Conservation (phyloP, 208 protist genomes). For the Crithidia bombi region DNA sequence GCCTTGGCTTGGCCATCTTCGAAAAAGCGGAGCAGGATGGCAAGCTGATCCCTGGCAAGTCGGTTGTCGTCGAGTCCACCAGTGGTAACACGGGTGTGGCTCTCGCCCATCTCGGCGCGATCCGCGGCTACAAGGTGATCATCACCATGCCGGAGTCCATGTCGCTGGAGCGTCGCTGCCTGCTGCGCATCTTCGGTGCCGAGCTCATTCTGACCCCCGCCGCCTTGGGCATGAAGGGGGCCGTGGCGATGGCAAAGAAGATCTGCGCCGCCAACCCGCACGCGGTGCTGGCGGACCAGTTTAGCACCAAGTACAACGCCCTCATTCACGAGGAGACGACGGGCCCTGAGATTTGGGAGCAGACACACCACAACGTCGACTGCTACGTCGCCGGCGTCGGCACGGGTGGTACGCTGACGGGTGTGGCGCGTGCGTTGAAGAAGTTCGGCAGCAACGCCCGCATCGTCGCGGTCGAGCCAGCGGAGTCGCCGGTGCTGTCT, state of each 20-base stretch:
- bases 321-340: conserved; percentile 91
- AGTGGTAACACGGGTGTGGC: conserved; percentile 92
- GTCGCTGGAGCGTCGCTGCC: conserved; percentile 85
- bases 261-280: conserved; percentile 74
- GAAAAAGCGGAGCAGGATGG: conserved; percentile 85
- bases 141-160: conserved; percentile 93
- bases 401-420: conserved; percentile 88
- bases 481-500: conserved; percentile 85
- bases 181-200: conserved; percentile 87
- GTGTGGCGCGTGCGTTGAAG: conserved; percentile 77
- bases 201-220: conserved; percentile 90
- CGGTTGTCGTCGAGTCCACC: conserved; percentile 88
- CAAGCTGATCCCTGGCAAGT: conserved; percentile 78
- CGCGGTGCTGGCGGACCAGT: conserved; percentile 87
- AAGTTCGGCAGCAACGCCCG: conserved; percentile 49
- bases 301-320: conserved; percentile 87
- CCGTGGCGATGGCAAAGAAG: conserved; percentile 79
- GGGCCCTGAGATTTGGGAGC: conserved; percentile 88
- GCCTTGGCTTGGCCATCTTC: conserved; percentile 81
- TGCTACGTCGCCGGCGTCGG: conserved; percentile 88
- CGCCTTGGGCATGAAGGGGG: conserved; percentile 90
- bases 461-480: conserved; percentile 86
- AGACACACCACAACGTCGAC: conserved; percentile 82
- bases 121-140: conserved; percentile 88
- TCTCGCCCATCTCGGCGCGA: conserved; percentile 80